Evolutionary conservation across 2,329 filamentous ascomycete species (phyloP).

Genomic region (Apiospora kogelbergensis): DNA sequence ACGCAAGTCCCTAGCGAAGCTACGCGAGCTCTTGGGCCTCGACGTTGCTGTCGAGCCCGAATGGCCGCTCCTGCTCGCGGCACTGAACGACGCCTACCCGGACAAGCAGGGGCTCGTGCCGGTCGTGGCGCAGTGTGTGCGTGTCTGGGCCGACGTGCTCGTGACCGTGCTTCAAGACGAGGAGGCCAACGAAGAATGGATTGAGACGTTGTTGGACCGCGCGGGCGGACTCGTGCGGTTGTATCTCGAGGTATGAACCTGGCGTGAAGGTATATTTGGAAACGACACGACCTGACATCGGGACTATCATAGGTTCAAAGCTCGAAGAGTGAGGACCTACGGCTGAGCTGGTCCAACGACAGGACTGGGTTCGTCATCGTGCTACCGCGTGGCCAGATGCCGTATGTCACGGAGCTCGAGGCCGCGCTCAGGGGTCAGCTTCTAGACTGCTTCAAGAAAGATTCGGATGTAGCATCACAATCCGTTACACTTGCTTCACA

Average conservation of each 20-base stretch:
- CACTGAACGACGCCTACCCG: conserved; percentile 25
- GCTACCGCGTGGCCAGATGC: conserved; percentile 34
- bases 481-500: background rate
- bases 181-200: conserved; percentile 39
- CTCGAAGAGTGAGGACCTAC: conserved; percentile 27
- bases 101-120: conserved; percentile 41
- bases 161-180: conserved; percentile 40
- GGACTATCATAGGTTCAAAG: conserved; percentile 13
- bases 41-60: conserved; percentile 26
- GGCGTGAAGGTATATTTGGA: too few relatives aligned
- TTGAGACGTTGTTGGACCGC: conserved; percentile 41
- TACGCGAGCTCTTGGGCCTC: conserved; percentile 39
- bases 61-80: conserved; percentile 20
- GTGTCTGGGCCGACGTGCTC: conserved; percentile 40
- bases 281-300: too few relatives aligned
- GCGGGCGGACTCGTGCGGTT: conserved; percentile 32
- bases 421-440: conserved; percentile 36
- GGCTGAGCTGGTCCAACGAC: conserved; percentile 38
- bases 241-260: conserved; percentile 34
- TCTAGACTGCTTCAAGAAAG: conserved; percentile 34
- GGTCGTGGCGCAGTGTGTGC: conserved; percentile 36
- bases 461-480: background rate
- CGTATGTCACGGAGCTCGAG: conserved; percentile 33
- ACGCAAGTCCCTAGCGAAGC: conserved; percentile 30
- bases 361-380: conserved; percentile 38